These are phyloP conservation scores for Amanita phalloides DNA, from an alignment of 768 basidiomycete species.

Conservation along the genomic window DNA sequence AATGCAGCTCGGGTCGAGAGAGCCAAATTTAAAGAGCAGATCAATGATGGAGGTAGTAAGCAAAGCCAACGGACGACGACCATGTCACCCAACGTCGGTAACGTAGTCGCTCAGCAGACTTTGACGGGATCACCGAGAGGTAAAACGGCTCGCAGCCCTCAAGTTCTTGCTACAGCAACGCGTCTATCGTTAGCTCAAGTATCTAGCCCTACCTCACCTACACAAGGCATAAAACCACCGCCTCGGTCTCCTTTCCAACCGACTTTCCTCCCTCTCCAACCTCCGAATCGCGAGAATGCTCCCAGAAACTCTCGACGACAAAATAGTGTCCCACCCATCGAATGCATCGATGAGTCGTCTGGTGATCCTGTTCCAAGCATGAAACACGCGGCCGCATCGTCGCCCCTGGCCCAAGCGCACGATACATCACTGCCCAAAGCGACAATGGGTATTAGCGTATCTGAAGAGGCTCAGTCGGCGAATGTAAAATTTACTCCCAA, in stretches of 20 bases:
- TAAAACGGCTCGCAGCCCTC: background rate
- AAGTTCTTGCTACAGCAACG: background rate
- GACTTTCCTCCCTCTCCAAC: background rate
- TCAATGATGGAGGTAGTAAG: background rate
- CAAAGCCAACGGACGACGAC: background rate
- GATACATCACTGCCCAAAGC: background rate
- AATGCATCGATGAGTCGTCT: background rate
- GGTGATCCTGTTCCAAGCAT: background rate
- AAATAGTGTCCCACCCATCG: background rate
- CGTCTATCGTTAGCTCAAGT: background rate
- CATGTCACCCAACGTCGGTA: background rate
- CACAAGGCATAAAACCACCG: background rate
- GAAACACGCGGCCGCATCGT: background rate
- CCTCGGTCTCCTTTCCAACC: background rate
- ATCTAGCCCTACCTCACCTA: background rate
- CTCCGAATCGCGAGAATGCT: background rate
- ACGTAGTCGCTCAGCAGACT: constrained; percentile 2
- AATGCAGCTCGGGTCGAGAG: constrained; percentile 19
- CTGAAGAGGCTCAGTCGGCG: background rate
- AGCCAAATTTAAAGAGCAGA: constrained; percentile 11
- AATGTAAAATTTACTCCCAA: background rate
- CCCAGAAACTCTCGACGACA: background rate
- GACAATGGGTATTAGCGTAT: background rate
- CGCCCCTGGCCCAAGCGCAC: background rate
- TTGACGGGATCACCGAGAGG: background rate